A percentile compares a stretch with the other conserved stretches of the same genome.
These are phyloP conservation scores for Aphanomyces stellatus DNA, from an alignment of 352 stramenopile species.

Conservation along the genomic window DNA sequence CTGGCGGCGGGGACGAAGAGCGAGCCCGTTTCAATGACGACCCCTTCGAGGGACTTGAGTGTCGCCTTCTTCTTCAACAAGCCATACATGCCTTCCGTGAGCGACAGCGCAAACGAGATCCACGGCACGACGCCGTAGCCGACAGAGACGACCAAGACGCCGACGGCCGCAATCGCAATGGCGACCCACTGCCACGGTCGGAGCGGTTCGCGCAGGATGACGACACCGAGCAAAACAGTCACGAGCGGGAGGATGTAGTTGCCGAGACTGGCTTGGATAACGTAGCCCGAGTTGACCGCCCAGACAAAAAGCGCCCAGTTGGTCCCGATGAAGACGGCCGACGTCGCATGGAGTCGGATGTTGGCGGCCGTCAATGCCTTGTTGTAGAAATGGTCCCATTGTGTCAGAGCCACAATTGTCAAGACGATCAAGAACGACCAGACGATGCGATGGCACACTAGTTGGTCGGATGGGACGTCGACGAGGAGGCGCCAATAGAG, in stretches of 20 bases:
- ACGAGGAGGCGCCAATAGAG: conserved; percentile 17
- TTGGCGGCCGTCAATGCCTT: neutral
- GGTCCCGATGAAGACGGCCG: neutral
- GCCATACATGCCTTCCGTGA: neutral
- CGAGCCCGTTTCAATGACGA: neutral
- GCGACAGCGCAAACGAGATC: neutral
- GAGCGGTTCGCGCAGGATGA: neutral
- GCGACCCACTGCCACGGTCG: neutral
- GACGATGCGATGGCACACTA: conserved; percentile 12
- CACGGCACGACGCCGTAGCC: neutral
- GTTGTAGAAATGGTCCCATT: neutral
- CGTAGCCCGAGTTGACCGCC: conserved; percentile 6
- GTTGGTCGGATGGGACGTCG: conserved; percentile 12
- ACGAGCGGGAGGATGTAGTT: conserved; percentile 11
- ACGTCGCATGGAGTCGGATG: neutral
- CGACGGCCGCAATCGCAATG: neutral
- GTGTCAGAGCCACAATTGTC: neutral
- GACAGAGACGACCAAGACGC: conserved; percentile 9
- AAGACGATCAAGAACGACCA: conserved; percentile 17
- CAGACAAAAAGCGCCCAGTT: conserved; percentile 13
- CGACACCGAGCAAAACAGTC: conserved; percentile 8
- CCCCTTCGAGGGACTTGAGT: neutral
- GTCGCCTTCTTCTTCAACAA: neutral
- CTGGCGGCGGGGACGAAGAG: neutral
- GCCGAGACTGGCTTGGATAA: conserved; percentile 3